A percentile compares a stretch with the other conserved stretches of the same genome.
These are phyloP conservation scores for Adenanthera pavonina DNA, from an alignment of 306 rosid genomes.

Conservation along the genomic window DNA sequence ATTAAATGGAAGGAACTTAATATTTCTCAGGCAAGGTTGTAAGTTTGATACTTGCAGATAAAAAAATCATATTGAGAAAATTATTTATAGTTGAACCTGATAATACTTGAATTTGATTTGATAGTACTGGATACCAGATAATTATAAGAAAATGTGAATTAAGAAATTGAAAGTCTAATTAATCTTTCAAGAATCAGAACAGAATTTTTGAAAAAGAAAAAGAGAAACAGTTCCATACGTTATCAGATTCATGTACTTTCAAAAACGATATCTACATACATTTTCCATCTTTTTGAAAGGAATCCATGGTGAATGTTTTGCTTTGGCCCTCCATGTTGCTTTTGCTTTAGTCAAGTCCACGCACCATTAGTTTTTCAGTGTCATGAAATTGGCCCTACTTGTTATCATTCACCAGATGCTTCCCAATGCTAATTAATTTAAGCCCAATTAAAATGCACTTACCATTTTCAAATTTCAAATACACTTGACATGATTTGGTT, in stretches of 20 bases:
- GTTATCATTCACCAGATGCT: slow-evolving; percentile 44
- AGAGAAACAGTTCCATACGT: slow-evolving; percentile 17
- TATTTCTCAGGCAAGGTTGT: no score
- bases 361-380: slow-evolving; percentile 54
- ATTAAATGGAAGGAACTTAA: no score
- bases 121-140: no score
- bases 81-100: no score
- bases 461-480: slow-evolving; percentile 30
- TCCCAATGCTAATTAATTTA: slow-evolving; percentile 36
- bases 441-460: neutral
- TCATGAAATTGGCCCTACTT: slow-evolving; percentile 51
- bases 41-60: no score
- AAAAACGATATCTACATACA: slow-evolving; percentile 34
- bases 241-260: slow-evolving; percentile 41
- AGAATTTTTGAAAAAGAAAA: neutral
- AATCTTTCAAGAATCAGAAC: neutral
- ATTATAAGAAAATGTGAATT: neutral
- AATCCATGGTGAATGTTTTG: slow-evolving; percentile 48
- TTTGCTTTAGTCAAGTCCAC: slow-evolving; percentile 54
- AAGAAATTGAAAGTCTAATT: neutral
- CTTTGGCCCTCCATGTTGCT: slow-evolving; percentile 54
- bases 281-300: slow-evolving; percentile 37
- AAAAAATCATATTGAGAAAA: no score
- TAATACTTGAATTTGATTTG: no score
- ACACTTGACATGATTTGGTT: no score